These are phyloP conservation scores for Dactylonectria macrodidyma DNA, from an alignment of 2,329 filamentous ascomycete genomes.

Conservation along the genomic window DNA sequence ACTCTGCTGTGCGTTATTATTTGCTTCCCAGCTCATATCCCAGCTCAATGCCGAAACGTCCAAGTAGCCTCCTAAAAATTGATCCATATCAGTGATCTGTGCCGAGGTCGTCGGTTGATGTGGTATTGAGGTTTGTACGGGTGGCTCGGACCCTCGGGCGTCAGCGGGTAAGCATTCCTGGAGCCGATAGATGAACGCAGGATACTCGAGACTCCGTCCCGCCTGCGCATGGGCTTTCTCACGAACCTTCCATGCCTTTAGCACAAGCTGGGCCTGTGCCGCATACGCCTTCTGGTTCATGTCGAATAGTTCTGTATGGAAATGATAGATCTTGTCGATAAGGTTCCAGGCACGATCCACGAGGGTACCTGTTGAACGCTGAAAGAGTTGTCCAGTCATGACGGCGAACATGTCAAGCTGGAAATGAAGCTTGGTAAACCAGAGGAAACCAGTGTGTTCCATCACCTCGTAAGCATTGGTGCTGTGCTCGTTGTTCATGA, in stretches of 20 bases:
- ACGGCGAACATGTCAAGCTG: constrained; percentile 70
- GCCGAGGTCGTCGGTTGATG: constrained; percentile 48
- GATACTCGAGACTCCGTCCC: constrained; percentile 58
- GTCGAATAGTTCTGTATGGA: constrained; percentile 67
- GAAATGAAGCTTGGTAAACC: constrained; percentile 70
- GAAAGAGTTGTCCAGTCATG: constrained; percentile 67
- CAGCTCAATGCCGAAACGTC: constrained; percentile 62
- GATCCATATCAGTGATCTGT: constrained; percentile 56
- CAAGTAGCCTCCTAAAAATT: constrained; percentile 61
- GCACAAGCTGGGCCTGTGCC: constrained; percentile 62
- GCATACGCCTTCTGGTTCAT: constrained; percentile 61
- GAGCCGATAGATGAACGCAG: constrained; percentile 63
- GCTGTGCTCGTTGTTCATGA: constrained; percentile 65
- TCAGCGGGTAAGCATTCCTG: constrained; percentile 59
- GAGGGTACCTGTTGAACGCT: constrained; percentile 63
- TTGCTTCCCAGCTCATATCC: constrained; percentile 60
- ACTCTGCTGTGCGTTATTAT: constrained; percentile 44
- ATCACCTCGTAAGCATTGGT: constrained; percentile 60
- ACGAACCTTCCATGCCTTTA: constrained; percentile 69
- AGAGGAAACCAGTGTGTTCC: constrained; percentile 64
- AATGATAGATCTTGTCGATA: constrained; percentile 62
- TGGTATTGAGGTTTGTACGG: constrained; percentile 44
- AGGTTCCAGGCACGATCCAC: constrained; percentile 69
- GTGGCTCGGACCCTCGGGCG: constrained; percentile 48
- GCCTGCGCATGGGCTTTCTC: constrained; percentile 58